These are phyloP conservation scores for Phytophthora pluvialis DNA, from an alignment of 352 stramenopile species.

Conservation along the genomic window DNA sequence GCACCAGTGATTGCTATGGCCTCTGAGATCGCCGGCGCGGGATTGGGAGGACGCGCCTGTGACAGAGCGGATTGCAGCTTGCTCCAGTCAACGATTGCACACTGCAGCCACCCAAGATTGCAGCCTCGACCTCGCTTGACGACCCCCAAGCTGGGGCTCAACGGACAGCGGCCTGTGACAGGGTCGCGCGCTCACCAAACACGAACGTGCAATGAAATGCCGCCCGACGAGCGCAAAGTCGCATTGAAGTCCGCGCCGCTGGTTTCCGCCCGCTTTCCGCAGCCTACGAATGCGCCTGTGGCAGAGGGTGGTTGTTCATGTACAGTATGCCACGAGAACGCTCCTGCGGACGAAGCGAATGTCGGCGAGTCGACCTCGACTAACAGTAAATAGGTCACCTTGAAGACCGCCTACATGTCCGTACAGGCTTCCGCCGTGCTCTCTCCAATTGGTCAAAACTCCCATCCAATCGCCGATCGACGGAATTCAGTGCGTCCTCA, in stretches of 20 bases:
- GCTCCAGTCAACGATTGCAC: slow-evolving; percentile 15
- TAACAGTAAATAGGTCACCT: too few relatives aligned
- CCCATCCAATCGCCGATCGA: not conserved
- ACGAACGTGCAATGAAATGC: slow-evolving; percentile 11
- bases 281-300: too few relatives aligned
- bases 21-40: not conserved
- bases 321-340: too few relatives aligned
- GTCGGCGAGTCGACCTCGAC: too few relatives aligned
- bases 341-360: not conserved
- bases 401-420: too few relatives aligned
- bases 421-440: too few relatives aligned
- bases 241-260: not conserved
- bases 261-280: too few relatives aligned
- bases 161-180: too few relatives aligned
- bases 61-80: slow-evolving; percentile 18
- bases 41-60: slow-evolving; percentile 15
- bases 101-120: slow-evolving; percentile 18
- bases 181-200: not conserved
- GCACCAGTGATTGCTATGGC: slow-evolving; percentile 29
- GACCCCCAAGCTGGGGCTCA: not conserved
- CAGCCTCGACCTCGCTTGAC: slow-evolving; percentile 2
- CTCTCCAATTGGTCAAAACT: slow-evolving; percentile 10
- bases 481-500: not conserved
- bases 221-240: not conserved
- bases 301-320: too few relatives aligned